Evolutionary conservation across 257 asterid species (phyloP), one percentile per base, ranked within the genome.

Genomic region (Nicotiana tabacum): DNA sequence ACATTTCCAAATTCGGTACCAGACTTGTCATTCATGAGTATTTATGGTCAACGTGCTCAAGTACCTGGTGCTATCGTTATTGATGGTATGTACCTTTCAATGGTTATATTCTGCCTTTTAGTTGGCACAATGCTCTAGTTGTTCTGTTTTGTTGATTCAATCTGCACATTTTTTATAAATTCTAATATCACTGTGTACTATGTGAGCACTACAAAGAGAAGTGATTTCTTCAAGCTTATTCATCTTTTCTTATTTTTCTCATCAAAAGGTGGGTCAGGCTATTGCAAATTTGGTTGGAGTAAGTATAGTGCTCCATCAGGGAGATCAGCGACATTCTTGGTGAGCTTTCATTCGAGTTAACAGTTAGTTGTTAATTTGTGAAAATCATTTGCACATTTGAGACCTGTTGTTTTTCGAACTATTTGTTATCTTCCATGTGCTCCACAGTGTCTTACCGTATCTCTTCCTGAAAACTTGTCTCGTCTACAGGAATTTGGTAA

Each of bases 201-300:
- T 24, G 60, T 70, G 58, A 39, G 27, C 43, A 27, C 1, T 27
- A 15, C 29, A 51, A 51, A 21, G 60, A 43, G 60, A 72, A 51
- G 53, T 48, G 43, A 51, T 51, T 81, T 53, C 53, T 53, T 53
- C 2, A 37, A 81, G 76, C 62, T 51, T 68, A 83, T 51, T 56
- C 17, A 57, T 78, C 70, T 78, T 27, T 81, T 78, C 15, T 64
- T 46, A 17, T 86, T 85, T 30, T 78, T 60, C 84, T 81, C 55
- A 81, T n/a, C 27, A 51, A 60, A 80, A 96, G 98, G 97, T 82
- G 99, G 99, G 76, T 96, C 99, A 3, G 99, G 99, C 69, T 96
- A 96, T 83, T 92, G 98, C 89, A 96, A 96, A 87, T 96, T 89
- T 87, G 99, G 99, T 74, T 96, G 98, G 98, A 96, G 98, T 90